Percentiles rank a stretch among this genome's conserved stretches.
Conservation (phyloP, 768 basidiomycete genomes). For the Boletus sensibilis region DNA sequence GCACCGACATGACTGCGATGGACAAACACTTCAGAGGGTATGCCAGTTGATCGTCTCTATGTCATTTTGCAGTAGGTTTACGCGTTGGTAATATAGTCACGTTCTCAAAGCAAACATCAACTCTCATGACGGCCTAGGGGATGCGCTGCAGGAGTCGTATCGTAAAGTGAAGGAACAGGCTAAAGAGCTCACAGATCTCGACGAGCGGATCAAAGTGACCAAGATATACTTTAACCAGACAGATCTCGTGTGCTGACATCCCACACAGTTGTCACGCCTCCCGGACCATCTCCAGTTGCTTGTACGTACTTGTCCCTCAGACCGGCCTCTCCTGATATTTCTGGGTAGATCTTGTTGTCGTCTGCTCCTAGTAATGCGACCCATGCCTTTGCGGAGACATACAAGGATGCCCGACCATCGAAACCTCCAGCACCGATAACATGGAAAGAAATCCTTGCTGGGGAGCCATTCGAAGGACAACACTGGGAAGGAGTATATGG, state of each 20-base stretch:
- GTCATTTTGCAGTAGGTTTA: slow-evolving; percentile 14
- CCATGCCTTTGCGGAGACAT: slow-evolving; percentile 50
- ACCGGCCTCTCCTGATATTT: slow-evolving; percentile 1
- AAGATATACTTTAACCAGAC: background rate
- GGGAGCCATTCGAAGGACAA: slow-evolving; percentile 83
- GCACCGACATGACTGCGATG: slow-evolving; percentile 54
- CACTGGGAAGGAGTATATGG: slow-evolving; percentile 81
- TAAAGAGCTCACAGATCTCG: slow-evolving; percentile 54
- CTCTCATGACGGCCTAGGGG: slow-evolving; percentile 57
- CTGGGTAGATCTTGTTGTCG: slow-evolving; percentile 54
- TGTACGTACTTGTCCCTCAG: slow-evolving; percentile 39
- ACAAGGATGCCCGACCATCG: slow-evolving; percentile 40
- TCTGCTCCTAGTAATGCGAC: slow-evolving; percentile 49
- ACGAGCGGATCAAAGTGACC: slow-evolving; percentile 61
- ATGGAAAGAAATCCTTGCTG: slow-evolving; percentile 77
- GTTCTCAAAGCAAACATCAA: slow-evolving; percentile 70
- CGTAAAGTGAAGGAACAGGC: slow-evolving; percentile 49
- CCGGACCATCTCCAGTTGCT: slow-evolving; percentile 75
- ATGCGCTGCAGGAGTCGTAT: slow-evolving; percentile 58
- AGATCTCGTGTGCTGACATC: slow-evolving; percentile 1
- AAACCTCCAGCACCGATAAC: slow-evolving; percentile 45
- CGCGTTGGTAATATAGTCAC: slow-evolving; percentile 39
- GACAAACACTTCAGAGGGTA: slow-evolving; percentile 54
- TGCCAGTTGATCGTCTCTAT: slow-evolving; percentile 2
- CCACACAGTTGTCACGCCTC: slow-evolving; percentile 49